Conservation (phyloP, 1,284 basidiomycete species). For the Blastosporella zonata region DNA sequence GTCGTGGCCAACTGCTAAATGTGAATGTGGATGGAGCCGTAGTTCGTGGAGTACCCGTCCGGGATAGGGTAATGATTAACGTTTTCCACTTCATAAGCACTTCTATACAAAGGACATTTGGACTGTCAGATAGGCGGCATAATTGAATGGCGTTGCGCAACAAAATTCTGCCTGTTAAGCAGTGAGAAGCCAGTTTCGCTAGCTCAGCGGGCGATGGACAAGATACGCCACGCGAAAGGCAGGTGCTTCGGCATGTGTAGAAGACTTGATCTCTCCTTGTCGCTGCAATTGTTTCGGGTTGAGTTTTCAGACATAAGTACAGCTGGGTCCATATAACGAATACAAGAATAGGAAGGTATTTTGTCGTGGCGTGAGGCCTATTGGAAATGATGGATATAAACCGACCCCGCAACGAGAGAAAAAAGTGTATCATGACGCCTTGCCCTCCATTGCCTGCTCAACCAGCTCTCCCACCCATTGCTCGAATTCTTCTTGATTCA, state of each 20-base stretch:
- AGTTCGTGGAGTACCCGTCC: not conserved
- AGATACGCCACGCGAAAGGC: no score
- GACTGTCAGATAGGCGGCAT: constrained; percentile 1
- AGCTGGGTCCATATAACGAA: not conserved
- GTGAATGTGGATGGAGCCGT: not conserved
- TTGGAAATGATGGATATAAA: constrained; percentile 3
- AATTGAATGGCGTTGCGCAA: not conserved
- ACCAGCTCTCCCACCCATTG: constrained; percentile 70
- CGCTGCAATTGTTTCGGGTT: no score
- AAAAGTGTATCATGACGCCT: constrained; percentile 23
- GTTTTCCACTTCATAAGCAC: not conserved
- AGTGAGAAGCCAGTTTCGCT: no score
- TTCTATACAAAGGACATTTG: not conserved
- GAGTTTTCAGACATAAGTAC: no score
- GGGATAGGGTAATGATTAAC: not conserved
- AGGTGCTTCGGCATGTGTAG: no score
- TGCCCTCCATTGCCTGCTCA: constrained; percentile 57
- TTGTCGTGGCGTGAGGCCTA: not conserved
- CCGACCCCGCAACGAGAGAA: not conserved
- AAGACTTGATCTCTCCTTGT: no score
- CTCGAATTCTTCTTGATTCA: constrained; percentile 71
- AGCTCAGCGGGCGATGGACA: no score
- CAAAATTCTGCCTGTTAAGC: not conserved
- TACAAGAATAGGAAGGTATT: not conserved
- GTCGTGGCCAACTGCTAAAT: constrained; percentile 21